Evolutionary conservation across 805 yeast genomes (phyloP).

Genomic region (Monosporozyma siamensis): DNA sequence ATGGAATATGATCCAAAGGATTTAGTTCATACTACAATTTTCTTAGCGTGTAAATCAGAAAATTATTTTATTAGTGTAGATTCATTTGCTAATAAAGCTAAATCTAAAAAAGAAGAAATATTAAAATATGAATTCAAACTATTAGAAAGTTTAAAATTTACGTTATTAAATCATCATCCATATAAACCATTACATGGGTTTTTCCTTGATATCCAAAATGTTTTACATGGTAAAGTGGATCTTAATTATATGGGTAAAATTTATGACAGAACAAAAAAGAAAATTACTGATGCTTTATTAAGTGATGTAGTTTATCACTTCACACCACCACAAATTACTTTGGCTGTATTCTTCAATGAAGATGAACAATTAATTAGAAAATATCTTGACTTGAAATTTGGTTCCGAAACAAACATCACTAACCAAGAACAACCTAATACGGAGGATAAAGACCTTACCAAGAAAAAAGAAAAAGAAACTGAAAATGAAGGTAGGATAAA

Average conservation of each 20-base stretch:
- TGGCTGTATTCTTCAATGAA: slow-evolving; percentile 67
- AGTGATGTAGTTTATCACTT: slow-evolving; percentile 69
- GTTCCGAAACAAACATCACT: slow-evolving; percentile 17
- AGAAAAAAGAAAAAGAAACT: slow-evolving; percentile 8
- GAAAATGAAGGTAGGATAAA: slow-evolving; percentile 9
- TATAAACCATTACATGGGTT: slow-evolving; percentile 88
- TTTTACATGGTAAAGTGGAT: slow-evolving; percentile 38
- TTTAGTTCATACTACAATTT: slow-evolving; percentile 71
- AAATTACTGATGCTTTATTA: slow-evolving; percentile 57
- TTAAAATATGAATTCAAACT: slow-evolving; percentile 72
- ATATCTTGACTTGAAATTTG: slow-evolving; percentile 59
- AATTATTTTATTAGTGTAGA: slow-evolving; percentile 82
- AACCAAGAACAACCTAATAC: slow-evolving; percentile 6
- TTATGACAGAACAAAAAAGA: slow-evolving; percentile 60
- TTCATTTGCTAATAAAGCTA: slow-evolving; percentile 62
- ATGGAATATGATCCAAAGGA: slow-evolving; percentile 84
- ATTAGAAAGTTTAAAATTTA: slow-evolving; percentile 64
- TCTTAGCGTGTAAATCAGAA: slow-evolving; percentile 87
- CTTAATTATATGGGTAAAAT: slow-evolving; percentile 52
- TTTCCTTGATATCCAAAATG: slow-evolving; percentile 75
- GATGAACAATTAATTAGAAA: slow-evolving; percentile 55
- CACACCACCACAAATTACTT: slow-evolving; percentile 93
- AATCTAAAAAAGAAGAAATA: slow-evolving; percentile 57
- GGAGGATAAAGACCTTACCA: slow-evolving; percentile 7
- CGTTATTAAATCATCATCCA: slow-evolving; percentile 82